Conservation (phyloP, 495 filamentous ascomycete genomes). For the Lasiosphaeriaceae sp. region DNA sequence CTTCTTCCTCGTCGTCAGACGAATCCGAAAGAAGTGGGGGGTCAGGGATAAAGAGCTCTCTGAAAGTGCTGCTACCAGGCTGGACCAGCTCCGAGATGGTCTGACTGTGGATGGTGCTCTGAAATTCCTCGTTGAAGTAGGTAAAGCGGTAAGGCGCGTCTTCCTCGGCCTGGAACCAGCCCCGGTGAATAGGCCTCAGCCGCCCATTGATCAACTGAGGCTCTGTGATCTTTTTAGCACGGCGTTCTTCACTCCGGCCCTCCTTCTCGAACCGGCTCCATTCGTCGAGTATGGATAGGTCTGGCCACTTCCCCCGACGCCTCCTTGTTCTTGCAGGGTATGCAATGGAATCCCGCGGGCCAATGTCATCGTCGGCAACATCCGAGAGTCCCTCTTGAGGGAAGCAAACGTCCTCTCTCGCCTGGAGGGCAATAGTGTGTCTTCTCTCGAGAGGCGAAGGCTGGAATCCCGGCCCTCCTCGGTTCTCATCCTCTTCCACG, state of each 20-base stretch:
- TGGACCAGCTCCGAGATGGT: slow-evolving; percentile 89
- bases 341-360: slow-evolving; percentile 21
- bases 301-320: slow-evolving; percentile 52
- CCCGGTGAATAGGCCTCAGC: slow-evolving; percentile 70
- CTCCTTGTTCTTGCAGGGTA: slow-evolving; percentile 47
- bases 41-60: slow-evolving; percentile 70
- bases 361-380: slow-evolving; percentile 70
- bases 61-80: slow-evolving; percentile 74
- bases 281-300: slow-evolving; percentile 73
- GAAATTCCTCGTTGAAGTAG: slow-evolving; percentile 96
- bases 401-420: slow-evolving; percentile 91
- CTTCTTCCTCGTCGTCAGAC: slow-evolving; percentile 61
- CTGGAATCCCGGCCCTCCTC: slow-evolving; percentile 21
- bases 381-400: slow-evolving; percentile 75
- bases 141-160: slow-evolving; percentile 93
- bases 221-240: slow-evolving; percentile 88
- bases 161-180: slow-evolving; percentile 85
- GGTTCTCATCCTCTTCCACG: slow-evolving; percentile 32
- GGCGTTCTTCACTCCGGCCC: slow-evolving; percentile 77
- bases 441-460: slow-evolving; percentile 39
- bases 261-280: slow-evolving; percentile 93
- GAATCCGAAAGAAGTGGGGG: slow-evolving; percentile 48
- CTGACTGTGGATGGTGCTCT: slow-evolving; percentile 90
- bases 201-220: slow-evolving; percentile 87
- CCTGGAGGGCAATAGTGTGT: slow-evolving; percentile 48